Evolutionary conservation across 73 alveolate species (phyloP), one percentile per base, ranked within the genome.

Genomic region (Blepharisma stoltei): DNA sequence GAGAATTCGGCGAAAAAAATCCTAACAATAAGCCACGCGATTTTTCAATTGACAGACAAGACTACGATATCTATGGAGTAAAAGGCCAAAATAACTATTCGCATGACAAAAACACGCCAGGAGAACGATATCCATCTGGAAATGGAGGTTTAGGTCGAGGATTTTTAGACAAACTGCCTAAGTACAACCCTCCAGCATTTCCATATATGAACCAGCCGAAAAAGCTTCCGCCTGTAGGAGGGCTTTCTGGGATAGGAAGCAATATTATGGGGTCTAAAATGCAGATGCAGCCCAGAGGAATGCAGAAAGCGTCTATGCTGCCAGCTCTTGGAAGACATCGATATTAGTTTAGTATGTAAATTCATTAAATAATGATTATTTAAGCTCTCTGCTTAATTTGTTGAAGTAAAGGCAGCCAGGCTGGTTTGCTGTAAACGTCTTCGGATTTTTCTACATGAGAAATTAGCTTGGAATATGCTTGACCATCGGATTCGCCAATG

Each of bases 401-500:
- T 32, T 32, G 14, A 14, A 60, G 14, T 8, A 9, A 1, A 18
- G 73, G 46, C 11, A 60, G 46, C 73, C 73, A 60, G 4, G 47
- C 11, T 20, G 73, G 73, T 18, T 14, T 14, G 2, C 18, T 2
- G 5, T 60, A 60, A 60, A 60, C 73, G 23, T 25, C 45, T 1
- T 14, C 46, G 6, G 18, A n/a, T 60, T 60, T 60, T 60, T 60
- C 73, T 8, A 60, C 73, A 8, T 8, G 18, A 14, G 14, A n/a
- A 25, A 60, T 60, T 25, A 60, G 37, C 23, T 38, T 60, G 37
- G 69, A 68, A 45, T 83, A 83, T 23, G 82, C 76, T 54, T 83
- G 87, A 14, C 90, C 90, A 53, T 83, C 90, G n/a, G 79, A 76
- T 7, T 87, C 68, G 11, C 90, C 90, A 68, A 83, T 77, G 7